These are phyloP conservation scores for Picea engelmannii DNA, from an alignment of 83 land plant species.

Conservation along the genomic window DNA sequence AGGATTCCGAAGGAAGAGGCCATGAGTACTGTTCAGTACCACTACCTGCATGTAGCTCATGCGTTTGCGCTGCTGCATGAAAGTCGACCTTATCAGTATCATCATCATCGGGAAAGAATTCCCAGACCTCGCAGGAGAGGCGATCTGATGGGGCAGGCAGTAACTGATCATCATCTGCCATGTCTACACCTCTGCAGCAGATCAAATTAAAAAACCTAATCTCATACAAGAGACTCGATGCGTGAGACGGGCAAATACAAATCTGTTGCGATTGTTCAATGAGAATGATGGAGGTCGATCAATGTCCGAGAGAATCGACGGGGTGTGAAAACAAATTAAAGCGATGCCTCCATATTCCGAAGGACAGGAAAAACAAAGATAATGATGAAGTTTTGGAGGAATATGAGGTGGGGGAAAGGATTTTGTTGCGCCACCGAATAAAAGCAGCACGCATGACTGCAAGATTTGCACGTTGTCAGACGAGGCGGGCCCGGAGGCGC, in stretches of 20 bases:
- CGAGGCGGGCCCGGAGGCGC: conserved; percentile 3
- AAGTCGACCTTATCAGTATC: no score
- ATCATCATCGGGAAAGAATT: no score
- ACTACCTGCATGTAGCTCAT: no score
- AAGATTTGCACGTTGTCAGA: neutral
- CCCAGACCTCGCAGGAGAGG: no score
- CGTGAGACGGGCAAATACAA: neutral
- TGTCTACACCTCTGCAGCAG: neutral
- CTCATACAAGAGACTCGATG: neutral
- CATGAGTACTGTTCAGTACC: no score
- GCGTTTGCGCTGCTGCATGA: no score
- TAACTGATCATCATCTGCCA: no score
- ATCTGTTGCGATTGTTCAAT: neutral
- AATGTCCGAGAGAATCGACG: no score
- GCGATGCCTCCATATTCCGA: neutral
- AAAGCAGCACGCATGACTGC: neutral
- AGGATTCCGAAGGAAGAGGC: no score
- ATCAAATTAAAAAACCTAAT: neutral
- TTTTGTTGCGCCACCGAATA: conserved; percentile 6
- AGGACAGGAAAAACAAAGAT: neutral
- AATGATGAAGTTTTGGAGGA: conserved; percentile 9
- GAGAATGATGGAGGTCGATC: neutral
- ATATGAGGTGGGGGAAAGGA: neutral
- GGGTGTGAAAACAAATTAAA: no score
- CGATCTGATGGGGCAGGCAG: no score